phyloP scores from a whole-genome alignment of 139 green algal species.

The Zygnema cylindricum region DNA sequence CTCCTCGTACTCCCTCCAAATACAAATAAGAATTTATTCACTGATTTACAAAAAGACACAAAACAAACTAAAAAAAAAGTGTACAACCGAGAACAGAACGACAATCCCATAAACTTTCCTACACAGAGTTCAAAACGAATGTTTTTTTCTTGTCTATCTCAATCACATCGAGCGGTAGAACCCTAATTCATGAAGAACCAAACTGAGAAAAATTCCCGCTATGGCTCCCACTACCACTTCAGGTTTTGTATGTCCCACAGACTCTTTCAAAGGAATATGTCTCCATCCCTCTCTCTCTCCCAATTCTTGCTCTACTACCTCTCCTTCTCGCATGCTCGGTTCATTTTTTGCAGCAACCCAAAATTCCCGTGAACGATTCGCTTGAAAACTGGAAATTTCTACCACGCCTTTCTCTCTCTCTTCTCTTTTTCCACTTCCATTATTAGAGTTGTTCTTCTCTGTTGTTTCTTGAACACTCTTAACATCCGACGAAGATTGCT shows the following conservation, averaged over 20 bases:
- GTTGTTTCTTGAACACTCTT: too few species aligned
- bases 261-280: conserved; percentile 55
- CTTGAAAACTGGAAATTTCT: not conserved
- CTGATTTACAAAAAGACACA: too few species aligned
- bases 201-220: conserved; percentile 23
- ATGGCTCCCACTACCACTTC: conserved; percentile 50
- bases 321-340: conserved; percentile 23
- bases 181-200: conserved; percentile 12
- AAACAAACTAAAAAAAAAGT: too few species aligned
- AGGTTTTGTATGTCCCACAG: conserved; percentile 54
- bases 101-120: too few species aligned
- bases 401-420: not conserved
- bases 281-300: conserved; percentile 48
- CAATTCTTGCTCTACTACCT: too few species aligned
- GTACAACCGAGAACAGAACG: too few species aligned
- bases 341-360: conserved; percentile 14
- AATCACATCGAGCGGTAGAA: not conserved
- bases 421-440: not conserved
- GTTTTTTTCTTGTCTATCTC: too few species aligned
- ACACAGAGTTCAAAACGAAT: too few species aligned
- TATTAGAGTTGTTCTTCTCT: too few species aligned
- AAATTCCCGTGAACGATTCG: conserved; percentile 22
- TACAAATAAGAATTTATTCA: too few species aligned
- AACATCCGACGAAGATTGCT: too few species aligned
- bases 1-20: too few species aligned